Evolutionary conservation across 2,329 filamentous ascomycete genomes (phyloP), one percentile per base, ranked within the genome.

Genomic region (Conoideocrella luteorostrata): DNA sequence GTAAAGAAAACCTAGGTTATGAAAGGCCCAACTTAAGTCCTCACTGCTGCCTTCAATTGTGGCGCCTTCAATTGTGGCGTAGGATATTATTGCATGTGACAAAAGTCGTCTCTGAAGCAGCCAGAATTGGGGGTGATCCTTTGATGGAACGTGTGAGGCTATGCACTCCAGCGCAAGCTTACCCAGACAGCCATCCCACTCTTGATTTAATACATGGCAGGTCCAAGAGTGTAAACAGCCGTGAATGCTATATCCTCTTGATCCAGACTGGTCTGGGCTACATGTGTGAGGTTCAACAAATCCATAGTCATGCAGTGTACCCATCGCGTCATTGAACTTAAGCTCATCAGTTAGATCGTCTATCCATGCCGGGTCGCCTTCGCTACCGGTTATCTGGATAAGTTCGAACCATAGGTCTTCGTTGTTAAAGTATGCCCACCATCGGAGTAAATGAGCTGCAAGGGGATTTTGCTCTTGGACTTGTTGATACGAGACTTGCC

Each of bases 401-500:
- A 40, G 38, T 40, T 40, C 38, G 23, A 40, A 30, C 38, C 38
- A 40, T 30, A 40, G 17, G 24, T 40, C 38, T 21, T 40, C 38
- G 15, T 40, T 40, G 38, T 33, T 15, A 23, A 41, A 33, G n/a
- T 41, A 41, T 10, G 39, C 26, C 39, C 28, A 41, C 26, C 26
- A 33, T 24, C 15, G 39, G 15, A 41, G 28, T 32, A 41, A 15
- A 32, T 41, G 17, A 23, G 39, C 39, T 3, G 39, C 39, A 12
- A 33, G 15, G 7, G 39, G 28, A 29, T 33, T 41, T 23, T 33
- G 39, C 23, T 56, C 50, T 48, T 64, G 40, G 26, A 73, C 57
- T 17, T 64, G 51, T 23, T 54, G 38, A 37, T 60, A 67, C 10
- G 66, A 66, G 20, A 71, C 46, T n/a, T 63, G 43, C 66, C 61